phyloP scores from a whole-genome alignment of 1,284 basidiomycete genomes.

The Puccinia coronata region DNA sequence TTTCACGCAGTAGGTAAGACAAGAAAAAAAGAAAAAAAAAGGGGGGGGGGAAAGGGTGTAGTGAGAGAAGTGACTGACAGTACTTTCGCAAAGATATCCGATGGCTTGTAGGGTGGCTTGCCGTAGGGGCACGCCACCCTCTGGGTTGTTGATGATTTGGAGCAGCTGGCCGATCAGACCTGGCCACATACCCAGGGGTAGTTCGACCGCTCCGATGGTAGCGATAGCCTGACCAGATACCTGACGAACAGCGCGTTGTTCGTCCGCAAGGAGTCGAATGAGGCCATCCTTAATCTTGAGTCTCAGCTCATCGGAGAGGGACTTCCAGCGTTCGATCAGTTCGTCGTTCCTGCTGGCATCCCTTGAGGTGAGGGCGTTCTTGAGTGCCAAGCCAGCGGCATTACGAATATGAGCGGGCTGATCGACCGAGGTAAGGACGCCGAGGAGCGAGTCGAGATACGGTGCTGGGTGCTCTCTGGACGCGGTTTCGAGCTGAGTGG shows the following conservation, averaged over 20 bases:
- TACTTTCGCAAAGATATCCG: constrained; percentile 93
- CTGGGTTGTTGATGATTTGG: constrained; percentile 76
- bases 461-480: constrained; percentile 60
- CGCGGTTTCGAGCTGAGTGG: constrained; percentile 45
- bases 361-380: constrained; percentile 88
- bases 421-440: constrained; percentile 75
- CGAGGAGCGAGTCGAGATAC: constrained; percentile 83
- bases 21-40: no score
- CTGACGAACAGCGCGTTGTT: constrained; percentile 72
- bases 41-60: no score
- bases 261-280: constrained; percentile 77
- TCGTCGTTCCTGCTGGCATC: constrained; percentile 76
- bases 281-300: constrained; percentile 84
- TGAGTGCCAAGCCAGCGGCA: constrained; percentile 92
- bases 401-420: constrained; percentile 78
- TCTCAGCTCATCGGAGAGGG: constrained; percentile 70
- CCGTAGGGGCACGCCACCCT: constrained; percentile 66
- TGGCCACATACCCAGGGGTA: constrained; percentile 82
- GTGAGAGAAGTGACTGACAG: constrained; percentile 80
- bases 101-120: constrained; percentile 91
- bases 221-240: constrained; percentile 91
- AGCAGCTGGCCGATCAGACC: constrained; percentile 86
- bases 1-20: constrained; percentile 53
- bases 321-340: constrained; percentile 77
- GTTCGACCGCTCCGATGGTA: constrained; percentile 88